phyloP scores from a whole-genome alignment of 2,329 filamentous ascomycete species.

The Atkinsonella texensis region DNA sequence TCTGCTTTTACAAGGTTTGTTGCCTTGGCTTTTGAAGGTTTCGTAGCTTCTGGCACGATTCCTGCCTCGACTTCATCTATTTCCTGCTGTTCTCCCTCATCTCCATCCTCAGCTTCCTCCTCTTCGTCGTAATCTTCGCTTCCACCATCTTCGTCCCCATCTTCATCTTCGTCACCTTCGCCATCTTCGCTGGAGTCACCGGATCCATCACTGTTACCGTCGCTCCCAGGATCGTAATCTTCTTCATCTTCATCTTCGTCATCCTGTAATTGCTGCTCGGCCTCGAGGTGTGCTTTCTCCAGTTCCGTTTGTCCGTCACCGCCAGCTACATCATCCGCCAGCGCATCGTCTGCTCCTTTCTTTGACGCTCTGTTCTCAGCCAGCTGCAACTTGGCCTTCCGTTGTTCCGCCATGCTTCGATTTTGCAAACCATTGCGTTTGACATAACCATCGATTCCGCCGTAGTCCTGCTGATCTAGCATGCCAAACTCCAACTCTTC shows the following conservation, averaged over 20 bases:
- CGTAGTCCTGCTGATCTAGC: slow-evolving; percentile 58
- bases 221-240: slow-evolving; percentile 52
- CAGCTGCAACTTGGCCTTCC: slow-evolving; percentile 51
- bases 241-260: slow-evolving; percentile 54
- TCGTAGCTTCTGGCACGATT: background rate
- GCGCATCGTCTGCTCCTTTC: slow-evolving; percentile 29
- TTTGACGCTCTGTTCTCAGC: slow-evolving; percentile 44
- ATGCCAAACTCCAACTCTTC: slow-evolving; percentile 57
- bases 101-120: slow-evolving; percentile 22
- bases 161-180: slow-evolving; percentile 39
- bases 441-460: slow-evolving; percentile 52
- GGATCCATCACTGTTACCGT: slow-evolving; percentile 46
- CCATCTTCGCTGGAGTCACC: slow-evolving; percentile 38
- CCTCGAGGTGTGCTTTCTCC: slow-evolving; percentile 36
- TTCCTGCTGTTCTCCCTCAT: slow-evolving; percentile 13
- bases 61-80: slow-evolving; percentile 10
- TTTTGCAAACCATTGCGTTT: slow-evolving; percentile 50
- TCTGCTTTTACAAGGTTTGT: slow-evolving; percentile 7
- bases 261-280: slow-evolving; percentile 42
- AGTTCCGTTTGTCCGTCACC: slow-evolving; percentile 31
- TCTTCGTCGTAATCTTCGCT: slow-evolving; percentile 28
- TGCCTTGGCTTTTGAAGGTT: slow-evolving; percentile 5
- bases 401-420: slow-evolving; percentile 55
- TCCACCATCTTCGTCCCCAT: slow-evolving; percentile 28
- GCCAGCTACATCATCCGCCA: slow-evolving; percentile 20